phyloP scores from a whole-genome alignment of 495 filamentous ascomycete genomes.

The Tuber melanosporum region DNA sequence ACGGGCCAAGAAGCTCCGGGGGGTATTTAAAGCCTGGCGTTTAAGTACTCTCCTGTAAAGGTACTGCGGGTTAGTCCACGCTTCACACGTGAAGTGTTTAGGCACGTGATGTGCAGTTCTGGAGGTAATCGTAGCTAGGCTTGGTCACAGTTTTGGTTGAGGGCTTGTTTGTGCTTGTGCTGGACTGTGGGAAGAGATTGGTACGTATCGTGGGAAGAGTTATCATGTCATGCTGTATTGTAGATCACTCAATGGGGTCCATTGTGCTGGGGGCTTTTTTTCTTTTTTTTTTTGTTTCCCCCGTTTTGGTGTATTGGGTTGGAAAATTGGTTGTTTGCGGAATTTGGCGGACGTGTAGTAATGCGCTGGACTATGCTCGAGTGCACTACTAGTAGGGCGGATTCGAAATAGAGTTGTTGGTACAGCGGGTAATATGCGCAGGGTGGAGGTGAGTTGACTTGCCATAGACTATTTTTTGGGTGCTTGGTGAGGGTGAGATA shows the following conservation, averaged over 20 bases:
- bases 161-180: not conserved
- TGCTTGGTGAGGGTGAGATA: not conserved
- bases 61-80: not conserved
- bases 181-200: not conserved
- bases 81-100: not conserved
- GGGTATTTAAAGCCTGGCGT: not conserved
- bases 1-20: not conserved
- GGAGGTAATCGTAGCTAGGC: not conserved
- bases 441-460: not conserved
- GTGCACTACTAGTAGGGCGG: not conserved
- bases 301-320: not conserved
- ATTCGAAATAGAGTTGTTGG: not conserved
- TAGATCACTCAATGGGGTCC: not conserved
- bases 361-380: not conserved
- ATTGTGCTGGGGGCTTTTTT: not conserved
- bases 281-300: not conserved
- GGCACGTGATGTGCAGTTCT: not conserved
- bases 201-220: not conserved
- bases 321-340: not conserved
- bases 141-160: not conserved
- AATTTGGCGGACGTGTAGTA: not conserved
- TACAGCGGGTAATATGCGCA: not conserved
- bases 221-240: not conserved
- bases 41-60: not conserved
- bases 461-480: not conserved